phyloP scores from a whole-genome alignment of 495 filamentous ascomycete species.

The Platismatia glauca region DNA sequence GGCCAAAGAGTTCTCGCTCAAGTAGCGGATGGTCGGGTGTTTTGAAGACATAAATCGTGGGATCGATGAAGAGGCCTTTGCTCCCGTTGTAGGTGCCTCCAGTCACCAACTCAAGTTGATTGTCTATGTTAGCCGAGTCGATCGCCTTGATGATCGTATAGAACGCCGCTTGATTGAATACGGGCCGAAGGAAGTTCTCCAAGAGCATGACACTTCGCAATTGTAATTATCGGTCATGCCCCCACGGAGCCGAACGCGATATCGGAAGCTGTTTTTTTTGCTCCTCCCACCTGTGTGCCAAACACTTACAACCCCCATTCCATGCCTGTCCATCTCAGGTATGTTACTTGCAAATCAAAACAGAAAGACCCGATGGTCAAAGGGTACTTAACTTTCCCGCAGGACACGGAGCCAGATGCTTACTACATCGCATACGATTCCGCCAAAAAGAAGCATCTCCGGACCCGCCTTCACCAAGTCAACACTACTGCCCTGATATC shows the following conservation, averaged over 20 bases:
- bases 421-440: background rate
- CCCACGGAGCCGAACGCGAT: background rate
- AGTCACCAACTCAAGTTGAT: constrained; percentile 49
- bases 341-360: background rate
- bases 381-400: background rate
- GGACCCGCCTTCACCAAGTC: background rate
- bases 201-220: constrained; percentile 30
- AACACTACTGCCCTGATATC: background rate
- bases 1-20: constrained; percentile 55
- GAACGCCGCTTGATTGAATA: constrained; percentile 48
- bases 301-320: background rate
- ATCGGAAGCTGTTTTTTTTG: background rate
- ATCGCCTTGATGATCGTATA: constrained; percentile 46
- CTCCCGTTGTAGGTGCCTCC: constrained; percentile 52
- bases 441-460: background rate
- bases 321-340: background rate
- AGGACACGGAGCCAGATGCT: background rate
- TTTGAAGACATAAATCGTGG: constrained; percentile 55
- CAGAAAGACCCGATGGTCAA: background rate
- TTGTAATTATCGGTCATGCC: background rate
- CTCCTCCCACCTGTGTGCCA: background rate
- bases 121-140: constrained; percentile 53
- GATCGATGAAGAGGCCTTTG: constrained; percentile 58
- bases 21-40: constrained; percentile 56
- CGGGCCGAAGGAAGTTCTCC: constrained; percentile 49